Evolutionary conservation across 1,284 basidiomycete genomes (phyloP), one percentile per base, ranked within the genome.

Genomic region (Pseudozyma pruni): DNA sequence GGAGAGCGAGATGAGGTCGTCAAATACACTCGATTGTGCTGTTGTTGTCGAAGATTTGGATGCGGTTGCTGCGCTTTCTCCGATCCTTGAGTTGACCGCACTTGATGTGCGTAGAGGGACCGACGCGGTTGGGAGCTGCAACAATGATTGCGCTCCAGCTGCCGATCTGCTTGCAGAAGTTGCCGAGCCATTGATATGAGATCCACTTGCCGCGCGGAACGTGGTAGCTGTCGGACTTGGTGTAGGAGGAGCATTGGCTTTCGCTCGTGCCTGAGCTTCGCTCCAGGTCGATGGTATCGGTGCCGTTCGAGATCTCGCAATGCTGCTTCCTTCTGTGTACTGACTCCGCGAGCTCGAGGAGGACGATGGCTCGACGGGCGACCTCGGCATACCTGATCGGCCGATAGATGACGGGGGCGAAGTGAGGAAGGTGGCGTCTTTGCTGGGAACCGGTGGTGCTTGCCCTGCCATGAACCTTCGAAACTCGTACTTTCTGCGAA

Each of bases 401-500:
- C 33, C 35, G 8, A 16, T 50, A 7, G 59, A 51, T 14, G 60
- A 22, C 11, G 60, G 53, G 6, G 69, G 69, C 6, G 58, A 48
- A 7, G 52, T 45, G 41, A 72, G 52, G 20, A 67, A 62, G n/a
- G 70, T 63, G 11, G 69, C 64, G 25, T 77, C 75, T 32, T 77
- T 77, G 25, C 43, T 41, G 2, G 75, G 75, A 14, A 77, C 75
- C 19, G 75, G 75, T 11, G 75, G 75, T 11, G 73, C 66, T 17
- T 47, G 51, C 2, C 60, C 57, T n/a, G 74, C 75, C 41, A 72
- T 61, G 41, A 77, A 78, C n/a, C 69, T 49, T 32, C 60, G 61
- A 23, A 53, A 71, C 64, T 83, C 80, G 74, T 54, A 85, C 87
- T 75, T 83, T 89, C 90, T 86, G 67, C 92, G 87, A 69, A 93